Conservation (phyloP, 345 rosid genomes). For the Xanthoceras sorbifolium region DNA sequence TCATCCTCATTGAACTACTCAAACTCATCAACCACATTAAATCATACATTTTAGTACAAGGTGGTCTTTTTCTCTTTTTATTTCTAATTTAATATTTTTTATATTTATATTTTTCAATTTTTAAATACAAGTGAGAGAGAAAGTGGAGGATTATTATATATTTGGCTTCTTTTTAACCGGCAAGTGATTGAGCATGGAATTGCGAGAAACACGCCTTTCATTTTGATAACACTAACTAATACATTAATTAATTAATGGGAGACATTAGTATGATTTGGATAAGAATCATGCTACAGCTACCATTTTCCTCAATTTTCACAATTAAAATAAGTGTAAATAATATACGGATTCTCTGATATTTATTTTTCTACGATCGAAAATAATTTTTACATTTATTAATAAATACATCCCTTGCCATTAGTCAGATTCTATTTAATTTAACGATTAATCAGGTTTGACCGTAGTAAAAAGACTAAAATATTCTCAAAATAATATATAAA, state of each 20-base stretch:
- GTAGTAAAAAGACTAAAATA: too few species aligned
- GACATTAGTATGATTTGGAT: constrained; percentile 37
- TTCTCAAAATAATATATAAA: too few species aligned
- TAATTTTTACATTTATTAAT: too few species aligned
- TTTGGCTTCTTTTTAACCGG: constrained; percentile 45
- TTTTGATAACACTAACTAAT: not conserved
- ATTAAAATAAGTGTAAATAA: too few species aligned
- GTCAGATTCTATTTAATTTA: too few species aligned
- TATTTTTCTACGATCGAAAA: too few species aligned
- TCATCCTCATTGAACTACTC: constrained; percentile 28
- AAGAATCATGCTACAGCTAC: constrained; percentile 21
- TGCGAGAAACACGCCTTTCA: constrained; percentile 34
- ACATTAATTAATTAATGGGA: constrained; percentile 29
- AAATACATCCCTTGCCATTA: too few species aligned
- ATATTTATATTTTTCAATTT: too few species aligned
- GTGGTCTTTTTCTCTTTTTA: not conserved
- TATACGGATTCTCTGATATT: too few species aligned
- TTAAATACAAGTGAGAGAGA: not conserved
- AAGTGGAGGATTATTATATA: constrained; percentile 14
- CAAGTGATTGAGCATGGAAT: constrained; percentile 38
- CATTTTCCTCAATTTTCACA: constrained; percentile 8
- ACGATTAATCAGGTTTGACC: too few species aligned
- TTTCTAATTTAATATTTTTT: not conserved
- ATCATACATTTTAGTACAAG: not conserved
- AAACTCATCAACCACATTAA: not conserved